Percentiles rank a stretch among this genome's conserved stretches.
These are phyloP conservation scores for Uronychia binucleata DNA, from an alignment of 73 alveolate species.

Conservation along the genomic window DNA sequence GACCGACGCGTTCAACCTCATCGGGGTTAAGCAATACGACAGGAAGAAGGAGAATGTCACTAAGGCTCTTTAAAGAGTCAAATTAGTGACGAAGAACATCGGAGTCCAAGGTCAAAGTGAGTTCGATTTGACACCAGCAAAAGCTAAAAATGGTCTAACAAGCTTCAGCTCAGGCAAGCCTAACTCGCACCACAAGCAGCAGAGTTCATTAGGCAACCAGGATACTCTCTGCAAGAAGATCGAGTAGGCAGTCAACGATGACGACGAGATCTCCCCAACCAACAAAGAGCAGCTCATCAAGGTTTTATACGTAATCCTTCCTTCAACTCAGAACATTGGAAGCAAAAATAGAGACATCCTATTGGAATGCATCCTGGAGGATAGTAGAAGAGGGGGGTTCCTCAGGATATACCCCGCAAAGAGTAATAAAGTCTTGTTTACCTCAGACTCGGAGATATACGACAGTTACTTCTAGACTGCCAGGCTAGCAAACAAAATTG, in stretches of 20 bases:
- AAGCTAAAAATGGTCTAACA: too few species aligned
- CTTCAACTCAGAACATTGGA: background rate
- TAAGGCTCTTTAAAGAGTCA: slow-evolving; percentile 13
- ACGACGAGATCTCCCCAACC: background rate
- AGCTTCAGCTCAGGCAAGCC: too few species aligned
- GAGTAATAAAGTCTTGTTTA: background rate
- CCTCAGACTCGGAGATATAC: slow-evolving; percentile 30
- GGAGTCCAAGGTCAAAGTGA: too few species aligned
- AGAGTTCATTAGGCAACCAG: background rate
- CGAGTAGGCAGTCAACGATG: background rate
- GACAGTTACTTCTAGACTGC: slow-evolving; percentile 48
- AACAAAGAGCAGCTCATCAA: background rate
- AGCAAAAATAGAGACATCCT: slow-evolving; percentile 46
- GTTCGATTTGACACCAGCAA: too few species aligned
- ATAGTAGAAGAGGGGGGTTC: slow-evolving; percentile 48
- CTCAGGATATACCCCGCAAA: slow-evolving; percentile 61
- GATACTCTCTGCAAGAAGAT: background rate
- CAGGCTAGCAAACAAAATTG: slow-evolving; percentile 48
- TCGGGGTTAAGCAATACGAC: slow-evolving; percentile 63
- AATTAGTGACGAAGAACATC: too few species aligned
- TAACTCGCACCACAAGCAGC: background rate
- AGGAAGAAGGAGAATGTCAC: slow-evolving; percentile 24
- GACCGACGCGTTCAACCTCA: slow-evolving; percentile 80
- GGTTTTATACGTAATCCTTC: background rate
- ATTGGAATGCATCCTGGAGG: slow-evolving; percentile 52